Conservation (phyloP, 163 green algal genomes). For the Scenedesmus sp. region DNA sequence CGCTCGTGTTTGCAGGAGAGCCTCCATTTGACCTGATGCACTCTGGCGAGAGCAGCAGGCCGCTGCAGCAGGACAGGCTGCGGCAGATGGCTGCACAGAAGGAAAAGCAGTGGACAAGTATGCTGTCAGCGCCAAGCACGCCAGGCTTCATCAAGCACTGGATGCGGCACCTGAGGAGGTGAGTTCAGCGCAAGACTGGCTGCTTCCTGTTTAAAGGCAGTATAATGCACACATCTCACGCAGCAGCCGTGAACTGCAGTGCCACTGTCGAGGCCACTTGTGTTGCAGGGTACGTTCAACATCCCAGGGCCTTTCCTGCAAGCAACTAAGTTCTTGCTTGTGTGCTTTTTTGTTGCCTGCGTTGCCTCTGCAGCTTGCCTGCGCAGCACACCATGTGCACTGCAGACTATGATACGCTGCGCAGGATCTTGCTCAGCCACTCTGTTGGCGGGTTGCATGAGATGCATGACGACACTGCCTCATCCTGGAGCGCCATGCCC, state of each 20-base stretch:
- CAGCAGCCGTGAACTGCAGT: too few species aligned
- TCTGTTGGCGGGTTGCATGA: background rate
- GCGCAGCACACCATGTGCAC: background rate
- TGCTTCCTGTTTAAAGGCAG: background rate
- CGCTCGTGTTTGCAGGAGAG: background rate
- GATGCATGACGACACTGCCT: background rate
- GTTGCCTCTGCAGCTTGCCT: background rate
- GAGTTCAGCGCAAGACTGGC: background rate
- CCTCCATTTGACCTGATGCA: conserved; percentile 34
- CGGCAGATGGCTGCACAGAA: conserved; percentile 30
- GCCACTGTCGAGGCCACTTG: too few species aligned
- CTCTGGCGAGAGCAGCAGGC: background rate
- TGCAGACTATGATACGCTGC: conserved; percentile 18
- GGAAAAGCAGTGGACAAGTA: conserved; percentile 36
- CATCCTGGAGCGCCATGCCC: conserved; percentile 25
- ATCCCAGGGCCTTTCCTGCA: background rate
- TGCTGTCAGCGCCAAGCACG: conserved; percentile 22
- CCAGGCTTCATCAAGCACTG: conserved; percentile 42
- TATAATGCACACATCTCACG: background rate
- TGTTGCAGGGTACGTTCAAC: too few species aligned
- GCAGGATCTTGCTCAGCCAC: background rate
- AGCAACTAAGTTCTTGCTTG: background rate
- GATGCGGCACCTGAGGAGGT: conserved; percentile 35
- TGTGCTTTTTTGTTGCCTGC: background rate
- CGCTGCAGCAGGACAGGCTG: conserved; percentile 30